Conservation (phyloP, 2,329 filamentous ascomycete species). For the Venturia pyrina region DNA sequence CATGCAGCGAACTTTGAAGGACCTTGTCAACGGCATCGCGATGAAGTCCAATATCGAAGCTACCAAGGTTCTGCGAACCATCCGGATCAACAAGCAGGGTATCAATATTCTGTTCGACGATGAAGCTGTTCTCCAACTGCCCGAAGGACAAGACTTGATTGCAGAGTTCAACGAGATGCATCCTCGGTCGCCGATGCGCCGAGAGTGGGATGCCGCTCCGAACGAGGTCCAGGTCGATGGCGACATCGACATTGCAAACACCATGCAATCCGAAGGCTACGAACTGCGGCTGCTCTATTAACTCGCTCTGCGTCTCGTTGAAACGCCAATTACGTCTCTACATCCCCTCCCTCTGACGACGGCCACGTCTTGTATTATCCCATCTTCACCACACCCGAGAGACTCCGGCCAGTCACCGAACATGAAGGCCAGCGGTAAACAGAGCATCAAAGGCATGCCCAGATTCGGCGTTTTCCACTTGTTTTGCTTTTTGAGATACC, state of each 20-base stretch:
- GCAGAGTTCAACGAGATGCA: slow-evolving; percentile 58
- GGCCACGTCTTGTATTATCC: slow-evolving; percentile 4
- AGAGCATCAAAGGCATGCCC: neutral
- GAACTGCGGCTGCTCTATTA: slow-evolving; percentile 40
- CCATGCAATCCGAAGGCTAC: slow-evolving; percentile 35
- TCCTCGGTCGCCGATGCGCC: slow-evolving; percentile 36
- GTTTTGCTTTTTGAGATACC: neutral
- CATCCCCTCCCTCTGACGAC: neutral
- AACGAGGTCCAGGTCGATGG: slow-evolving; percentile 40
- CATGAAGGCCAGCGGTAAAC: neutral
- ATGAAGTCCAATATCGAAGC: slow-evolving; percentile 74
- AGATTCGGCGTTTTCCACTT: neutral
- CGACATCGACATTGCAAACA: slow-evolving; percentile 33
- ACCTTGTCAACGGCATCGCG: slow-evolving; percentile 63
- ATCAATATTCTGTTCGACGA: slow-evolving; percentile 83
- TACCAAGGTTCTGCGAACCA: slow-evolving; percentile 56
- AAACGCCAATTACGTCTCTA: neutral
- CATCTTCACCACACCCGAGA: neutral
- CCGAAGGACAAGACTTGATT: slow-evolving; percentile 85
- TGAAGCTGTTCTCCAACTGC: slow-evolving; percentile 71
- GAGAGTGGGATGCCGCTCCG: slow-evolving; percentile 42
- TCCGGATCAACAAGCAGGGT: slow-evolving; percentile 64
- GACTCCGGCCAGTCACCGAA: neutral
- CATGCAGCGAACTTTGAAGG: slow-evolving; percentile 61
- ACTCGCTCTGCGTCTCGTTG: neutral